Percentiles rank a stretch among this genome's conserved stretches.
Conservation (phyloP, 164 flowering plant species). For the Santalum album region DNA sequence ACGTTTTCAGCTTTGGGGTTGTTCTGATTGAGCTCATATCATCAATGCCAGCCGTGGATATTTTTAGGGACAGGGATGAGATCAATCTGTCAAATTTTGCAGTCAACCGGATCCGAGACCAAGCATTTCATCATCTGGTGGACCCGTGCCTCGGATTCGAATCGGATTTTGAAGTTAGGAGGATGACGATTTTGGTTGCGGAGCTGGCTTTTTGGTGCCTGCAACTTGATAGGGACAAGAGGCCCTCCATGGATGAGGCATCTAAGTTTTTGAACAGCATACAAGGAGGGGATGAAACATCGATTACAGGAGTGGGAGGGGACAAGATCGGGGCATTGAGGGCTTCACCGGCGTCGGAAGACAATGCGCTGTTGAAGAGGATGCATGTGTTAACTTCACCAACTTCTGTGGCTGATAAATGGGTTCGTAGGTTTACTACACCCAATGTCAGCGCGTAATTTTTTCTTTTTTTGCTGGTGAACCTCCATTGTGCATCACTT, state of each 20-base stretch:
- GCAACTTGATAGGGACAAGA: slow-evolving; percentile 4
- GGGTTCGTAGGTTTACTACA: slow-evolving; percentile 29
- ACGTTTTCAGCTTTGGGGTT: slow-evolving; percentile 5
- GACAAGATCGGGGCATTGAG: background rate
- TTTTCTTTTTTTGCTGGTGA: too few species aligned
- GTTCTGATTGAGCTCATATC: slow-evolving; percentile 9
- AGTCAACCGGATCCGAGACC: slow-evolving; percentile 5
- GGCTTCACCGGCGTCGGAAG: slow-evolving; percentile 9
- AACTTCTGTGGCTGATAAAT: slow-evolving; percentile 22
- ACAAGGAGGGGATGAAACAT: background rate
- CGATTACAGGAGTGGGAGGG: background rate
- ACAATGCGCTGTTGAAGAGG: slow-evolving; percentile 18
- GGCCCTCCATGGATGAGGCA: slow-evolving; percentile 13
- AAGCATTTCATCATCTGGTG: slow-evolving; percentile 5
- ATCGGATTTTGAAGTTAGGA: slow-evolving; percentile 4
- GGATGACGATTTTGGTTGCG: slow-evolving; percentile 8
- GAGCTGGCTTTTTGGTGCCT: slow-evolving; percentile 12
- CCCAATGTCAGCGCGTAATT: slow-evolving; percentile 18
- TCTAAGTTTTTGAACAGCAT: background rate
- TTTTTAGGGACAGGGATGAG: slow-evolving; percentile 5
- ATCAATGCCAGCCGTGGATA: slow-evolving; percentile 8
- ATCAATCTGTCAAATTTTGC: slow-evolving; percentile 6
- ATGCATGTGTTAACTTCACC: slow-evolving; percentile 23
- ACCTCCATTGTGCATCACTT: too few species aligned
- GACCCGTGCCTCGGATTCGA: slow-evolving; percentile 7